These are phyloP conservation scores for Cynara cardunculus DNA, from an alignment of 129 eudicot species.

Conservation along the genomic window DNA sequence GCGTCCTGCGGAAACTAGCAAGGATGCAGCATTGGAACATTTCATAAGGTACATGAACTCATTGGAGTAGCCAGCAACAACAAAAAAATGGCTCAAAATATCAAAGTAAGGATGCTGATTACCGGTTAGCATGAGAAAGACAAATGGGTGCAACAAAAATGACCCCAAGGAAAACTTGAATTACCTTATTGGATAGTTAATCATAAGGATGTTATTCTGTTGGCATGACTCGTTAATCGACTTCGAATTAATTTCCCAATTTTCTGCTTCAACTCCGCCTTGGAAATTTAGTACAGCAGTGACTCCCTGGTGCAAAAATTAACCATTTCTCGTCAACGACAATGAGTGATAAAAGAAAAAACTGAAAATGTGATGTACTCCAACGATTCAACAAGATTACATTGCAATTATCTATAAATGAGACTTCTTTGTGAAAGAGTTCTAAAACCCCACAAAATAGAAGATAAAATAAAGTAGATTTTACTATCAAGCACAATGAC, in stretches of 20 bases:
- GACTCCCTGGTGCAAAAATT: constrained; percentile 61
- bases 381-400: not conserved
- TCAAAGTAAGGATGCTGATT: not conserved
- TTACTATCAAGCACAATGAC: not conserved
- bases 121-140: constrained; percentile 1
- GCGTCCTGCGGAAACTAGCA: not conserved
- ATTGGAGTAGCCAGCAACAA: not conserved
- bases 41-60: not conserved
- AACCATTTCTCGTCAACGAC: not conserved
- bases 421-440: not conserved
- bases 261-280: constrained; percentile 76
- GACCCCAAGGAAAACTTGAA: not conserved
- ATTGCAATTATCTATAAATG: not conserved
- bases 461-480: not conserved
- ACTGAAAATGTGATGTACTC: not conserved
- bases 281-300: constrained; percentile 89
- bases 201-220: constrained; percentile 69
- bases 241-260: constrained; percentile 85
- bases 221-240: constrained; percentile 85
- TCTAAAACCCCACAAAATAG: not conserved
- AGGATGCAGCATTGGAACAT: not conserved
- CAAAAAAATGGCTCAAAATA: not conserved
- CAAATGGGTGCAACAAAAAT: not conserved
- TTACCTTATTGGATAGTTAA: constrained; percentile 93
- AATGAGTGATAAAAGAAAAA: constrained; percentile 2